phyloP scores from a whole-genome alignment of 1,139 yeast genomes.

The Protomyces arabidopsidicola region DNA sequence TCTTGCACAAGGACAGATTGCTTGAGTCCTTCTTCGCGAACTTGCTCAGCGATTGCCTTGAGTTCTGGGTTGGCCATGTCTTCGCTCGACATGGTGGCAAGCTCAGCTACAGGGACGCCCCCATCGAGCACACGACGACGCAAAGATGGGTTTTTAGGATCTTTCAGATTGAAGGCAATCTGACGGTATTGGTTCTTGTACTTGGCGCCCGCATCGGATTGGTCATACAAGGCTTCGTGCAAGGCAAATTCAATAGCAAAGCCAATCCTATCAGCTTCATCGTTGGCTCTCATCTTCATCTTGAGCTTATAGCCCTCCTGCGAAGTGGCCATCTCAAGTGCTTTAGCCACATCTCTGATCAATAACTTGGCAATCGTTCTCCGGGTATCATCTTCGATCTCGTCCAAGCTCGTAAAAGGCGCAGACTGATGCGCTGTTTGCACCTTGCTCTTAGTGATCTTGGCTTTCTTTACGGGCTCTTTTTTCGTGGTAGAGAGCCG shows the following conservation, averaged over 20 bases:
- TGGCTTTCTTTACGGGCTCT: background rate
- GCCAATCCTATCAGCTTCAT: constrained; percentile 43
- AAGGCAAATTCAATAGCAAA: constrained; percentile 44
- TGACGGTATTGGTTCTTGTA: constrained; percentile 50
- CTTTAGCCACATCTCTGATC: constrained; percentile 5
- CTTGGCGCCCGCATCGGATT: constrained; percentile 38
- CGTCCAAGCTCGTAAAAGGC: constrained; percentile 25
- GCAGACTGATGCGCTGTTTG: constrained; percentile 42
- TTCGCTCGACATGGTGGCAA: constrained; percentile 57
- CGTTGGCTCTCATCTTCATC: constrained; percentile 45
- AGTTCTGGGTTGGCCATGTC: constrained; percentile 70
- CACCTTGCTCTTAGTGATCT: background rate
- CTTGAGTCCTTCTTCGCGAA: constrained; percentile 61
- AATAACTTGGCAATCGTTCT: constrained; percentile 13
- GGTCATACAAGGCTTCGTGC: constrained; percentile 41
- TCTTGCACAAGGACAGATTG: constrained; percentile 54
- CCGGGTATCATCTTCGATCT: constrained; percentile 32
- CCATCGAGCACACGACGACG: constrained; percentile 48
- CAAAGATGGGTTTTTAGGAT: constrained; percentile 49
- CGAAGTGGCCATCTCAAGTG: constrained; percentile 27
- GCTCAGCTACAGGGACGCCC: constrained; percentile 47
- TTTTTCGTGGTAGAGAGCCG: background rate
- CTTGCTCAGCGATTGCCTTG: constrained; percentile 63
- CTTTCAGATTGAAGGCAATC: constrained; percentile 52
- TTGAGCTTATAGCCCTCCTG: constrained; percentile 42